These are phyloP conservation scores for Crithidia bombi DNA, from an alignment of 208 protist genomes.

Conservation along the genomic window DNA sequence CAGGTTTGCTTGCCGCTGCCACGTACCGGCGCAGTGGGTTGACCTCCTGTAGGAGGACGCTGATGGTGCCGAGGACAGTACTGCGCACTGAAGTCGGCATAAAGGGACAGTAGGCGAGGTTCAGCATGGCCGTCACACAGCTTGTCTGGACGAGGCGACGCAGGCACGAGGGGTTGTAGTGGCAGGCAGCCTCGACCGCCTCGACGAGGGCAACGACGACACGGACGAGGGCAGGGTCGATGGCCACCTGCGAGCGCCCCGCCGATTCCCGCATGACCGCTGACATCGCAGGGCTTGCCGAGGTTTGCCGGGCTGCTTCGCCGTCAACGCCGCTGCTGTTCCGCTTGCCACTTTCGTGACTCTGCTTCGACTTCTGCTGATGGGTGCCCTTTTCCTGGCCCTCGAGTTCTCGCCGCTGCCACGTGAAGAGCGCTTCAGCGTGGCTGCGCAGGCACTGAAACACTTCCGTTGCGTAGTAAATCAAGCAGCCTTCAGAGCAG, in stretches of 20 bases:
- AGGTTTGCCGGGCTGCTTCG: neutral
- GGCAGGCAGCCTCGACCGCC: slow-evolving; percentile 82
- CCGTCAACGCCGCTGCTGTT: slow-evolving; percentile 1
- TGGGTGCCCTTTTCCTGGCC: slow-evolving; percentile 12
- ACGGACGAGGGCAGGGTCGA: slow-evolving; percentile 46
- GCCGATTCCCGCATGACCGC: slow-evolving; percentile 11
- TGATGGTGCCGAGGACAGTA: slow-evolving; percentile 79
- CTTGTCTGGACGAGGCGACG: slow-evolving; percentile 77
- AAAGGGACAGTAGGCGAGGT: slow-evolving; percentile 74
- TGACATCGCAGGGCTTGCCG: neutral
- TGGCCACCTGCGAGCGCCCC: slow-evolving; percentile 31
- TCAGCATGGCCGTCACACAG: slow-evolving; percentile 69
- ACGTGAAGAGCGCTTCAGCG: slow-evolving; percentile 61
- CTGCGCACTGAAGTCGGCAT: slow-evolving; percentile 68
- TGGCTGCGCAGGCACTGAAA: slow-evolving; percentile 88
- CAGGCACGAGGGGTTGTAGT: slow-evolving; percentile 83
- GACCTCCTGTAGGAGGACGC: slow-evolving; percentile 88
- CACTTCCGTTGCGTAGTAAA: slow-evolving; percentile 80
- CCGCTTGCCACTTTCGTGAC: neutral
- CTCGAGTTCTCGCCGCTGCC: slow-evolving; percentile 38
- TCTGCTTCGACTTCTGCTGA: slow-evolving; percentile 16
- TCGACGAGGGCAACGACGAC: slow-evolving; percentile 79
- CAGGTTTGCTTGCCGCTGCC: slow-evolving; percentile 22
- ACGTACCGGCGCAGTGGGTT: slow-evolving; percentile 60
- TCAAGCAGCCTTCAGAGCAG: slow-evolving; percentile 67